Evolutionary conservation across 225 moss, liverwort and hornwort genomes (phyloP).

Genomic region (Rhytidiadelphus loreus): DNA sequence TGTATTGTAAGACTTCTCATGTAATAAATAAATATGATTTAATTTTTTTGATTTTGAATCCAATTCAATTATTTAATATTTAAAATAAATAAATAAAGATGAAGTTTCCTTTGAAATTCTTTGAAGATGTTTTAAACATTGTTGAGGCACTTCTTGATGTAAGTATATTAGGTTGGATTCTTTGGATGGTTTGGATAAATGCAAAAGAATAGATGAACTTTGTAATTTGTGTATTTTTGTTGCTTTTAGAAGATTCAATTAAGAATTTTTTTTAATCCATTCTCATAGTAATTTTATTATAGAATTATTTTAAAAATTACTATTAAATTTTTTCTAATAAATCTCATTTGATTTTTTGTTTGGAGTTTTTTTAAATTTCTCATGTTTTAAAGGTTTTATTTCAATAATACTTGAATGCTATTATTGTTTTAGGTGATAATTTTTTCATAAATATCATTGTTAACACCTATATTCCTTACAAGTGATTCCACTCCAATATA

Average conservation of each 20-base stretch:
- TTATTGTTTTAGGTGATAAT: too few species aligned
- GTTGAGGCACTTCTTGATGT: not conserved
- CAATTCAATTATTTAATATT: too few species aligned
- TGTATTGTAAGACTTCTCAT: not conserved
- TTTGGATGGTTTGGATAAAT: not conserved
- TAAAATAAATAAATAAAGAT: too few species aligned
- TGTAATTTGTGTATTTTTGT: too few species aligned
- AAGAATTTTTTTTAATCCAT: not conserved
- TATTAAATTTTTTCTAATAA: too few species aligned
- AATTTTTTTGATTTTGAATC: not conserved
- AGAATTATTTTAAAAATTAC: not conserved
- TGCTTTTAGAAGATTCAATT: too few species aligned
- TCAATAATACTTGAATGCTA: not conserved
- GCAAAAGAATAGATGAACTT: not conserved
- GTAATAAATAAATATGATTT: not conserved
- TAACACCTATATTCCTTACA: rapidly evolving
- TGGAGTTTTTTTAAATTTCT: rapidly evolving
- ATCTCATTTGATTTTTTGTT: not conserved
- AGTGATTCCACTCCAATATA: not conserved
- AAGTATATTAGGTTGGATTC: not conserved
- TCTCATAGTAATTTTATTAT: too few species aligned
- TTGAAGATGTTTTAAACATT: not conserved
- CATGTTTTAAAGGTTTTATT: too few species aligned
- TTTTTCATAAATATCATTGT: not conserved
- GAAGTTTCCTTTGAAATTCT: not conserved